Evolutionary conservation across 495 filamentous ascomycete species (phyloP), one percentile per base, ranked within the genome.

Genomic region (Penicilliopsis zonata): DNA sequence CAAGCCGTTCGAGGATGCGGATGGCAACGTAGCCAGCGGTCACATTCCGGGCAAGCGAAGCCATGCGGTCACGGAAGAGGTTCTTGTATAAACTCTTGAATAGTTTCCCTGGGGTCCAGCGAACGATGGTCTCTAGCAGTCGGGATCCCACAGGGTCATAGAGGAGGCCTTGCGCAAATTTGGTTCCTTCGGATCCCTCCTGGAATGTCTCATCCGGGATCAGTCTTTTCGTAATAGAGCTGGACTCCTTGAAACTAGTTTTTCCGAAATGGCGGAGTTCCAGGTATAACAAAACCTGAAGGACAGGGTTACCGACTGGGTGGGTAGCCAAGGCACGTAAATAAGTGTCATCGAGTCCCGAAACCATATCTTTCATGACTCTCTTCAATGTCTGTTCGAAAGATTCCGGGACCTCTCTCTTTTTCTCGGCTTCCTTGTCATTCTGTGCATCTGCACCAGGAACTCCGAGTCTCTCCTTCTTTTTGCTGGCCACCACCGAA

Each of bases 71-170:
- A 34, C 71, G 73, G 38, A 96, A 80, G 37, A 81, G 71, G 28
- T 75, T 72, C 25, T 67, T 70, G 47, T 88, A 81, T 0, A 98
- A 52, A 13, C 70, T 67, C 49, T 94, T 94, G 69, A 96, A 96
- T 13, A 82, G 66, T 46, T 83, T 93, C 18, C 83, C 86, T 0
- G 87, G 86, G 18, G 80, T 78, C 44, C 76, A 65, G 7, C 70
- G 68, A 37, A 94, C 69, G 34, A 98, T 76, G 2, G 76, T 80
- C 50, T 98, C 90, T 8, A 94, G 68, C 3, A 98, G 65, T 18
- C 86, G 78, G 4, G 86, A 94, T 3, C 92, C 92, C 15, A 95
- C 73, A 0, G 81, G 60, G 46, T 94, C 83, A 47, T 95, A 96
- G 14, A 95, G 53, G 40, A 96, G 67, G 21, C 80, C 76, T 40